phyloP scores from a whole-genome alignment of 257 asterid species.

The Ilex aquifolium region DNA sequence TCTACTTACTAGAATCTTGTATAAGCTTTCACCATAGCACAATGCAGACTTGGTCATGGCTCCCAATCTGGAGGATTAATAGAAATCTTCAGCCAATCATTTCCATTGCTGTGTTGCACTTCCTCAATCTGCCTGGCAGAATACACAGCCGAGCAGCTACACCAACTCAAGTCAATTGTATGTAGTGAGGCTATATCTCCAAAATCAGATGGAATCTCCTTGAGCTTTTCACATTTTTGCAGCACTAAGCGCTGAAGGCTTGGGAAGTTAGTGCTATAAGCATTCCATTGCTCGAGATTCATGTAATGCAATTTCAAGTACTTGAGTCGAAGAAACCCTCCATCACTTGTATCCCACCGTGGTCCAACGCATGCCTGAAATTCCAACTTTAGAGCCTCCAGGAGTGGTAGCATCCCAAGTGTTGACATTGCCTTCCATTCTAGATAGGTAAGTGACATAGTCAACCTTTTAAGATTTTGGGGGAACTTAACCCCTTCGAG shows the following conservation, averaged over 20 bases:
- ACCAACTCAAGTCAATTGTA: neutral
- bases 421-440: neutral
- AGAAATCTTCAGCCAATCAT: neutral
- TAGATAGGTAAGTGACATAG: neutral
- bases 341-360: neutral
- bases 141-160: neutral
- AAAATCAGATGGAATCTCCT: neutral
- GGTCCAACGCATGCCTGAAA: neutral
- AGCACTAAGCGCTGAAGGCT: neutral
- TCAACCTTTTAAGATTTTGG: neutral
- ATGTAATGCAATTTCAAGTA: neutral
- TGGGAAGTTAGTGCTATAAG: neutral
- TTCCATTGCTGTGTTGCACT: neutral
- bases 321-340: neutral
- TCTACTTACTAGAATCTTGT: too few relatives aligned
- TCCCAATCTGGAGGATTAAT: neutral
- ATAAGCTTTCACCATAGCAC: too few relatives aligned
- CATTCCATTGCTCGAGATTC: neutral
- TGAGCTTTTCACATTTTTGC: neutral
- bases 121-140: neutral
- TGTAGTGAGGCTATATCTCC: neutral
- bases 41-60: too few relatives aligned
- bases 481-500: neutral
- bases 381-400: neutral
- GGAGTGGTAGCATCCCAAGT: neutral